Conservation (phyloP, 2,329 filamentous ascomycete species). For the Claviceps sp. region DNA sequence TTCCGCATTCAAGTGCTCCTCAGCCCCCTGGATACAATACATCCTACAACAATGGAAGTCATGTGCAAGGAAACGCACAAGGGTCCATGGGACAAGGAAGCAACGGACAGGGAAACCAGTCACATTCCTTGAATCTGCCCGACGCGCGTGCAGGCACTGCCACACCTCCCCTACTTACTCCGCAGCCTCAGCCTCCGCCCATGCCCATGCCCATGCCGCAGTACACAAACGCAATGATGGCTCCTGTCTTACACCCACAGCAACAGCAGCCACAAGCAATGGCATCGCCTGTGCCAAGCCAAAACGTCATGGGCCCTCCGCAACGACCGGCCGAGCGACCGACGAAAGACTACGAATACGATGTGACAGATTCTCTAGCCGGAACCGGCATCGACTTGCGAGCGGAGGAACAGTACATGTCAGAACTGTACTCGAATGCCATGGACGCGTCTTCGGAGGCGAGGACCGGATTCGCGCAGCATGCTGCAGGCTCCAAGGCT, state of each 20-base stretch:
- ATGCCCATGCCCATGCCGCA: constrained; percentile 11
- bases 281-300: constrained; percentile 14
- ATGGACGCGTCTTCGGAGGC: constrained; percentile 32
- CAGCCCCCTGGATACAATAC: constrained; percentile 20
- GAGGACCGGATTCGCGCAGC: constrained; percentile 35
- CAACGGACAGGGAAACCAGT: no score
- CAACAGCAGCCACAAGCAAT: constrained; percentile 7
- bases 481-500: constrained; percentile 39
- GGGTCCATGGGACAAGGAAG: no score
- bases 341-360: constrained; percentile 51
- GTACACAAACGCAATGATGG: constrained; percentile 18
- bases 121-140: constrained; percentile 17
- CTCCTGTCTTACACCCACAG: constrained; percentile 12
- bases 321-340: constrained; percentile 49
- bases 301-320: constrained; percentile 40
- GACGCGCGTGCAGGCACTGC: constrained; percentile 17
- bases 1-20: constrained; percentile 20
- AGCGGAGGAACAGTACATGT: constrained; percentile 73
- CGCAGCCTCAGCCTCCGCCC: constrained; percentile 17
- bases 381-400: constrained; percentile 78
- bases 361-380: constrained; percentile 70
- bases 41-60: constrained; percentile 26
- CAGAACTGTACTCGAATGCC: constrained; percentile 47
- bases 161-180: constrained; percentile 19
- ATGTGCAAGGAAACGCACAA: constrained; percentile 13